Evolutionary conservation across 169 alveolate genomes (phyloP), one percentile per base, ranked within the genome.

Genomic region (Cryptosporidium baileyi): DNA sequence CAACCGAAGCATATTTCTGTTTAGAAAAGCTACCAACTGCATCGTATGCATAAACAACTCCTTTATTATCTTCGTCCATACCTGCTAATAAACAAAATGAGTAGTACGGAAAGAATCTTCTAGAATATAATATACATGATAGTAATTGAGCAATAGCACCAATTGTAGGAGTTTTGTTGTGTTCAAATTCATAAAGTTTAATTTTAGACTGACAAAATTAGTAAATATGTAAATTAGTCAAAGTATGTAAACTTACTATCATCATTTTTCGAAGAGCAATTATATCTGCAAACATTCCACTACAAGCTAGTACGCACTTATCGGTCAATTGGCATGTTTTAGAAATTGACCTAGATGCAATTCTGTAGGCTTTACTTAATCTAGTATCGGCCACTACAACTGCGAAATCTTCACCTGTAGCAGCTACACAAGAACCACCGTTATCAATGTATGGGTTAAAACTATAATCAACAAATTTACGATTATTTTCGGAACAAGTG

Each of bases 201-300:
- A 96, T 93, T 90, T 92, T 92, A 17, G 97, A 91, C 93, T 94
- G 61, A 32, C 93, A 60, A 63, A 38, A 45, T 45, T 45, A 34
- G 6, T 24, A 41, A 49, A 19, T 1, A 1, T 17, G 22, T 22
- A 15, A 4, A 34, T 17, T 17, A 22, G 17, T 3, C 1, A 22
- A 28, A 28, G 41, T 19, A 32, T n/a, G 19, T 4, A 59, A 43
- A 44, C 67, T 67, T 88, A 92, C 96, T 80, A 82, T 65, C 47
- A 93, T 63, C 61, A 82, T 79, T 45, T 94, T 90, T 63, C 94
- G 97, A 19, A 96, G 91, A 1, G 96, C 95, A 80, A 89, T 91
- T 74, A 94, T 92, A 82, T 96, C 99, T 4, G 98, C 97, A 65
- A 93, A 95, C 98, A 96, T 96, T 40, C 99, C 98, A 41, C 97